Percentiles rank a stretch among this genome's conserved stretches.
These are phyloP conservation scores for Chlorella sp. DNA, from an alignment of 139 green algal species.

Conservation along the genomic window DNA sequence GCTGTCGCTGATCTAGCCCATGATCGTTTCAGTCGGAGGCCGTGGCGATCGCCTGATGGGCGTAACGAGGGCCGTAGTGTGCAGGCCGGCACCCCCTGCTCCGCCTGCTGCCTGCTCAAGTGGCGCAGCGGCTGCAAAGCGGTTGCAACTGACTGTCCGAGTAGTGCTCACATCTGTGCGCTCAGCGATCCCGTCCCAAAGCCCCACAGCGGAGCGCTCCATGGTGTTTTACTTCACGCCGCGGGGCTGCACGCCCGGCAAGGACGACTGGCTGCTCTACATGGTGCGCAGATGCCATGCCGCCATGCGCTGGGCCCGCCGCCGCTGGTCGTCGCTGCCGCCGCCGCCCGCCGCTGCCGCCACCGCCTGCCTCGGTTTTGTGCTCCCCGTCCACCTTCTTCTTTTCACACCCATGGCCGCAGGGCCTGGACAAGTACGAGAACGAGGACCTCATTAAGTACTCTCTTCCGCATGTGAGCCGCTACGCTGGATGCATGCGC, in stretches of 20 bases:
- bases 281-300: slow-evolving; percentile 69
- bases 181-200: no score
- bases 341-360: background rate
- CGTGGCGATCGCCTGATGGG: no score
- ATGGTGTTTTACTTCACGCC: slow-evolving; percentile 95
- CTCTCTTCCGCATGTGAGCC: slow-evolving; percentile 15
- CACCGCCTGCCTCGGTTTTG: background rate
- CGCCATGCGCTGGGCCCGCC: background rate
- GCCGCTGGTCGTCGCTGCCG: background rate
- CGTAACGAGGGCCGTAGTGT: no score
- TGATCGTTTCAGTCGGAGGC: no score
- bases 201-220: background rate
- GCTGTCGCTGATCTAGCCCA: no score
- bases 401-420: no score
- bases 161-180: no score
- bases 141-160: no score
- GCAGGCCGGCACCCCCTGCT: no score
- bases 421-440: slow-evolving; percentile 90
- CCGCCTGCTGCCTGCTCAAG: no score
- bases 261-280: slow-evolving; percentile 89
- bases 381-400: background rate
- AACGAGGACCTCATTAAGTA: slow-evolving; percentile 91
- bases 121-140: no score
- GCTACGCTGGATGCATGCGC: no score
- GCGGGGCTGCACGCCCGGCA: slow-evolving; percentile 57